These are phyloP conservation scores for Pseudocohnilembus persalinus DNA, from an alignment of 169 alveolate species.

Conservation along the genomic window DNA sequence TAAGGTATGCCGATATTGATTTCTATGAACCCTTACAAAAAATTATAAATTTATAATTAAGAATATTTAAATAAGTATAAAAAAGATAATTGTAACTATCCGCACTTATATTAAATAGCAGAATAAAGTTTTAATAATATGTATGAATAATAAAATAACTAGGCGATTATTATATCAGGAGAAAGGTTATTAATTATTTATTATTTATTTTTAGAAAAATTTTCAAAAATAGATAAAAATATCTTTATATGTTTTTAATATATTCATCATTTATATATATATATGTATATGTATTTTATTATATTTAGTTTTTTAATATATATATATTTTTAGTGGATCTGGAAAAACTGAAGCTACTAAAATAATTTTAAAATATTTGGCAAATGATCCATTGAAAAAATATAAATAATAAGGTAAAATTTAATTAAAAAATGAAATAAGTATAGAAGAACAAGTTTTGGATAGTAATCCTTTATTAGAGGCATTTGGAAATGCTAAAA, in stretches of 20 bases:
- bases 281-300: no score
- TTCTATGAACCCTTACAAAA: neutral
- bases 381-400: conserved; percentile 58
- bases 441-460: conserved; percentile 82
- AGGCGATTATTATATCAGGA: conserved; percentile 40
- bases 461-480: conserved; percentile 98
- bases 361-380: conserved; percentile 91
- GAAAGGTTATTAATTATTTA: neutral
- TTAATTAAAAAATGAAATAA: no score
- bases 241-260: no score
- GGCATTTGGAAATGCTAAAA: conserved; percentile 99
- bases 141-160: neutral
- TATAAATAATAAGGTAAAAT: conserved; percentile 65
- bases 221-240: no score
- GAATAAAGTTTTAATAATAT: neutral
- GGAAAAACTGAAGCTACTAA: conserved; percentile 61
- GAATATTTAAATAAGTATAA: no score
- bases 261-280: no score
- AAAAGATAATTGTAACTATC: neutral
- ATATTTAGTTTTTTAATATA: no score
- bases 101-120: neutral
- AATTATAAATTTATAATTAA: no score
- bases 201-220: neutral
- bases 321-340: no score
- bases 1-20: neutral